phyloP scores from a whole-genome alignment of 192 early-diverging fungal species.

The Coemansia nantahalensis region DNA sequence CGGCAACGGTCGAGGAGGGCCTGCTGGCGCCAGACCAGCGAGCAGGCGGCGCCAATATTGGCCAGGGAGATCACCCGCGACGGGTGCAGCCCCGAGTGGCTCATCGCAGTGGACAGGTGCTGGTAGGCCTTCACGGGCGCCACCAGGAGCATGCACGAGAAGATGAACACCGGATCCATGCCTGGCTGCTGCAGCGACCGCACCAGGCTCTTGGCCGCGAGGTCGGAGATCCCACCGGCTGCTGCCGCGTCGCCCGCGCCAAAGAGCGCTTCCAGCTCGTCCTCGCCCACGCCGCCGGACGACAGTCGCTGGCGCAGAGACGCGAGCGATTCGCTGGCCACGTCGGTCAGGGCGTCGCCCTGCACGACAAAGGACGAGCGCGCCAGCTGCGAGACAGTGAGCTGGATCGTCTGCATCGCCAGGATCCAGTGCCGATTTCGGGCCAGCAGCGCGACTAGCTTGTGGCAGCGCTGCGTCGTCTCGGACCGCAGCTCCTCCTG shows the following conservation, averaged over 20 bases:
- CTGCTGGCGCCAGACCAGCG: constrained; percentile 65
- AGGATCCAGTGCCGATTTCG: constrained; percentile 44
- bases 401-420: constrained; percentile 29
- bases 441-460: constrained; percentile 21
- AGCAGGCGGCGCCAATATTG: constrained; percentile 57
- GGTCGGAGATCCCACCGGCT: constrained; percentile 3
- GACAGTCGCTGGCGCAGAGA: constrained; percentile 21
- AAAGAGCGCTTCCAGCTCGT: constrained; percentile 22
- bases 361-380: constrained; percentile 27
- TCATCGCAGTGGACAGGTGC: constrained; percentile 38
- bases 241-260: not conserved
- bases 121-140: constrained; percentile 29
- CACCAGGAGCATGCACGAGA: constrained; percentile 35
- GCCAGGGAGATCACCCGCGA: constrained; percentile 50
- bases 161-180: constrained; percentile 36
- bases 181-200: constrained; percentile 39
- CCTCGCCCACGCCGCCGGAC: constrained; percentile 23
- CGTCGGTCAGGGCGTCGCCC: constrained; percentile 1
- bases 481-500: constrained; percentile 21
- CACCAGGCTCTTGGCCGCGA: constrained; percentile 21
- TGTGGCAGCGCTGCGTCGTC: constrained; percentile 20
- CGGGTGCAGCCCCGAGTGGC: constrained; percentile 34
- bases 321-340: constrained; percentile 6
- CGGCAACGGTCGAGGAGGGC: constrained; percentile 59
- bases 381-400: constrained; percentile 30